phyloP scores from a whole-genome alignment of 169 alveolate species.

The Theileria equi region DNA sequence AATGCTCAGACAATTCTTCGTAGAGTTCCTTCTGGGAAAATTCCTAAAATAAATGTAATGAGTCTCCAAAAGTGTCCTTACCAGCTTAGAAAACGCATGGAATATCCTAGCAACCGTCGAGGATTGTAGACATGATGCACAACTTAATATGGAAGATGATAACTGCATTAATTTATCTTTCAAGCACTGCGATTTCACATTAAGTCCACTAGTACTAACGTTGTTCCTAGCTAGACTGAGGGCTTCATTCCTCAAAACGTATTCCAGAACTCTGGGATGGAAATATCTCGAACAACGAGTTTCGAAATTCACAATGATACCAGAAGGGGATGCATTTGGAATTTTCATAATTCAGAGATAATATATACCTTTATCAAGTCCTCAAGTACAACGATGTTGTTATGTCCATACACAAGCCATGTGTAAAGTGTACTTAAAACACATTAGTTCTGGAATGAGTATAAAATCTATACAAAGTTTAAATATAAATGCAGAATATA shows the following conservation, averaged over 20 bases:
- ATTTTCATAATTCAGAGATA: constrained; percentile 16
- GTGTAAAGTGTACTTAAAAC: too few species aligned
- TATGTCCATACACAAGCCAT: too few species aligned
- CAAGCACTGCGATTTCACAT: neutral
- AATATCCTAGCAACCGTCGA: constrained; percentile 49
- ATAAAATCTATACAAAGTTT: too few species aligned
- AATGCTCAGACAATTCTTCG: neutral
- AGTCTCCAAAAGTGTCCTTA: neutral
- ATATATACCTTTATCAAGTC: too few species aligned
- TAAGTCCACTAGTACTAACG: neutral
- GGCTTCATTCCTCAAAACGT: constrained; percentile 33
- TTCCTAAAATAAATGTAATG: constrained; percentile 1
- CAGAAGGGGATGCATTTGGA: constrained; percentile 62
- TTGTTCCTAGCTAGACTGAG: constrained; percentile 33
- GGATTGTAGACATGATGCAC: constrained; percentile 26
- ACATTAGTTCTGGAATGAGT: too few species aligned
- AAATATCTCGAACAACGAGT: constrained; percentile 47
- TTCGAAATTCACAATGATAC: constrained; percentile 51
- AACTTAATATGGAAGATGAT: constrained; percentile 16
- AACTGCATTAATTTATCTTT: constrained; percentile 14
- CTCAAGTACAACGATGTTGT: too few species aligned
- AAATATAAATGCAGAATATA: too few species aligned
- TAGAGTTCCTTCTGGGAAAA: neutral
- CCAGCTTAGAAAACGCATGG: constrained; percentile 43
- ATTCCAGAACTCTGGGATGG: constrained; percentile 59